Evolutionary conservation across 768 basidiomycete genomes (phyloP), one percentile per base, ranked within the genome.

Genomic region (Boletus eberwhitei): DNA sequence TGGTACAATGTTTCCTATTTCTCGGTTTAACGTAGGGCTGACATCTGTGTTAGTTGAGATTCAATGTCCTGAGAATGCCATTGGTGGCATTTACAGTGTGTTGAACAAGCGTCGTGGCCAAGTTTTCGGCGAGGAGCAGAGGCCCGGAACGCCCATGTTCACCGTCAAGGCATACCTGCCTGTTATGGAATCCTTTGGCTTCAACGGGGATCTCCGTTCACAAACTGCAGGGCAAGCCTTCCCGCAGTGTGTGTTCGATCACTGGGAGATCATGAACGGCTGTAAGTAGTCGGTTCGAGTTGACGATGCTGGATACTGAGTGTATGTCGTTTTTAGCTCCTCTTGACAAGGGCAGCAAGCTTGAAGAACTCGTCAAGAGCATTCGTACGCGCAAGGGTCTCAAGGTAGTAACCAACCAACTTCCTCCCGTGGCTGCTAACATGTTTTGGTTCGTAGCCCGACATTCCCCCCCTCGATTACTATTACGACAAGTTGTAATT

Each of bases 81-180:
- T 98, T 62, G 96, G 95, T 74, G 95, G 96, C 80, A 92, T 98
- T 75, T 98, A 98, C 86, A 83, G 81, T 51, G 83, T 82, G 59
- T 75, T 93, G 77, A 98, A 97, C 85, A 93, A 89, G 78, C 90
- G 94, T 70, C 91, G 95, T 84, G 96, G 96, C 60, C 94, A 97
- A 72, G 96, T 99, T 58, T 96, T 95, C 84, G 90, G 88, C 63
- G 91, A 98, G 75, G 96, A 98, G 75, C 97, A 98, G 77, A 80
- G 95, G 67, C 79, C 86, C 4, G 96, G 97, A 78, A 99, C 97
- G 17, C 97, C 97, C 59, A 97, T 98, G 93, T 96, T 96, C 87
- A 98, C 89, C 44, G 88, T 99, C 76, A 98, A 97, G 84, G 94
- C 94, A 24, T 93, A 93, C 80, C 80, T 94, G 38, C 93, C 93